Conservation (phyloP, 2,329 filamentous ascomycete genomes). For the Fonsecaea multimorphosa region DNA sequence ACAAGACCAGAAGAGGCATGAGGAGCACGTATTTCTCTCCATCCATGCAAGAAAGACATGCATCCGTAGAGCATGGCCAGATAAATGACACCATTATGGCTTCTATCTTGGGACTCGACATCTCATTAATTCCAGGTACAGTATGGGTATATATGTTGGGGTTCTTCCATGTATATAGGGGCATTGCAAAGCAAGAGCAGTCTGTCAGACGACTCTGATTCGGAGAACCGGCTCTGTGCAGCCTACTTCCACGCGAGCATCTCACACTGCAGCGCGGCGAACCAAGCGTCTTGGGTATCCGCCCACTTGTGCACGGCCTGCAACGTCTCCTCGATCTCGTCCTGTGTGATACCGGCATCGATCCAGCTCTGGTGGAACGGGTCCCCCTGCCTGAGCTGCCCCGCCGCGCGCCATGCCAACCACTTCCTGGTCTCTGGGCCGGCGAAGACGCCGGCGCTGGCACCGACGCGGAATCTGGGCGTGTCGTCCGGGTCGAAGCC, state of each 20-base stretch:
- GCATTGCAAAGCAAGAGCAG: too few relatives aligned
- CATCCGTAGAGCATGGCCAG: neutral
- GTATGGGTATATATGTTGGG: neutral
- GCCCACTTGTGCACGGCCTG: slow-evolving; percentile 45
- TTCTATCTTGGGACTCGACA: neutral
- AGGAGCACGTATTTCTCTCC: neutral
- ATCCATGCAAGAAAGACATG: neutral
- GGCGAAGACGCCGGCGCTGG: slow-evolving; percentile 41
- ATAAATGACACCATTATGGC: neutral
- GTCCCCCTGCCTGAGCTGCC: slow-evolving; percentile 44
- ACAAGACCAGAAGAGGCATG: neutral
- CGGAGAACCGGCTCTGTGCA: too few relatives aligned
- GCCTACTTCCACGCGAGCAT: slow-evolving; percentile 53
- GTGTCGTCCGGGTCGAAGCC: slow-evolving; percentile 43
- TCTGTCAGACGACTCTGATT: too few relatives aligned
- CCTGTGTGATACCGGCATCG: slow-evolving; percentile 46
- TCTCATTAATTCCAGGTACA: neutral
- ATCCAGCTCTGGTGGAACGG: slow-evolving; percentile 47
- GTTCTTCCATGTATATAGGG: too few relatives aligned
- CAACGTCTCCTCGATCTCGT: slow-evolving; percentile 46
- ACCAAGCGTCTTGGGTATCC: slow-evolving; percentile 50
- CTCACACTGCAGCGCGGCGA: slow-evolving; percentile 46
- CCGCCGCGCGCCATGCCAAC: slow-evolving; percentile 40
- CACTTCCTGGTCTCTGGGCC: slow-evolving; percentile 42
- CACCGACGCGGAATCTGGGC: slow-evolving; percentile 42